Conservation (phyloP, 345 rosid species). For the Salix purpurea region DNA sequence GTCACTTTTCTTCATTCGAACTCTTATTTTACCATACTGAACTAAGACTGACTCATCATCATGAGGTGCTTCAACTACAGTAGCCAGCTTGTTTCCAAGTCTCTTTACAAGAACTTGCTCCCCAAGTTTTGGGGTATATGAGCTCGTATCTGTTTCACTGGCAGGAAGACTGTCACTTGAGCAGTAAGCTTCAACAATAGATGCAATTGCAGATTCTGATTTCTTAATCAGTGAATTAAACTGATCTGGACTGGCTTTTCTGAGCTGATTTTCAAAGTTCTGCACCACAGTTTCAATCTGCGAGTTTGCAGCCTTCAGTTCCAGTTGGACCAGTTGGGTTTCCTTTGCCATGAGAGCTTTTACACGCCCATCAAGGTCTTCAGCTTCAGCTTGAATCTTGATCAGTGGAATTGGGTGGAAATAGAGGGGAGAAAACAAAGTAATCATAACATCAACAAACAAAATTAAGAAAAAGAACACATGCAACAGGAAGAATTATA, state of each 20-base stretch:
- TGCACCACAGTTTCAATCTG: conserved; percentile 48
- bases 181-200: conserved; percentile 50
- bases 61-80: conserved; percentile 66
- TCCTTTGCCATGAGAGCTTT: conserved; percentile 55
- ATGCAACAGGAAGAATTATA: neutral
- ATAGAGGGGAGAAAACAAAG: neutral
- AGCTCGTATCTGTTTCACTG: conserved; percentile 31
- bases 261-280: conserved; percentile 54
- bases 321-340: conserved; percentile 52
- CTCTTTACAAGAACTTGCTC: conserved; percentile 70
- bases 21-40: conserved; percentile 76
- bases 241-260: conserved; percentile 42
- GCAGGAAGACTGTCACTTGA: conserved; percentile 32
- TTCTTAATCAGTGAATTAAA: conserved; percentile 49
- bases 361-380: conserved; percentile 59
- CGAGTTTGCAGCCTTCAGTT: conserved; percentile 44
- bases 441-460: neutral
- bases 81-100: conserved; percentile 68
- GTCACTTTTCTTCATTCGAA: conserved; percentile 60
- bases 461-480: neutral
- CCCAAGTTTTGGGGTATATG: conserved; percentile 53
- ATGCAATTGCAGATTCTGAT: conserved; percentile 59
- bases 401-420: conserved; percentile 10
- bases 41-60: conserved; percentile 60
- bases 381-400: conserved; percentile 68